Evolutionary conservation across 306 rosid species (phyloP).

Genomic region (Trichosanthes cucumerina): DNA sequence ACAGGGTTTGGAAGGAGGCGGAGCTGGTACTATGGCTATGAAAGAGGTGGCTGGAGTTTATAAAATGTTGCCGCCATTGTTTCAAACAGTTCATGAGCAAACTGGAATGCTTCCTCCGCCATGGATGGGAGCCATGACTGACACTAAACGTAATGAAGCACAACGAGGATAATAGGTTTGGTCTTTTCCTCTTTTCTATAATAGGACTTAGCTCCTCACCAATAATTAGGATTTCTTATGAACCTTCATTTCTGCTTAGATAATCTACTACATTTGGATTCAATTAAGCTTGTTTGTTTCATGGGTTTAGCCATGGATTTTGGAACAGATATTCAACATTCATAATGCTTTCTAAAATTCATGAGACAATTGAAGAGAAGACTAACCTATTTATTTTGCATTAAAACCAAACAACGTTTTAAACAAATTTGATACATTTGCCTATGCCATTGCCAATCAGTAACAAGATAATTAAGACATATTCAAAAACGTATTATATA

Average conservation of each 20-base stretch:
- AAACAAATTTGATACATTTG: not conserved
- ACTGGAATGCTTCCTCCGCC: conserved; percentile 17
- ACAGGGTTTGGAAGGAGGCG: conserved; percentile 8
- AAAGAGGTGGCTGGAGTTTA: conserved; percentile 18
- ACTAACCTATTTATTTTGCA: not conserved
- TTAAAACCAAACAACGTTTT: not conserved
- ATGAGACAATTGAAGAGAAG: not conserved
- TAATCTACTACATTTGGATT: not conserved
- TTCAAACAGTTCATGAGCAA: conserved; percentile 22
- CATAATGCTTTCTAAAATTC: not conserved
- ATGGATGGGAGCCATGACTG: conserved; percentile 22
- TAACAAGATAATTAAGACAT: not conserved
- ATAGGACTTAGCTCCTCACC: not conserved
- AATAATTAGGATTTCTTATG: not conserved
- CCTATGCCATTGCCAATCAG: not conserved
- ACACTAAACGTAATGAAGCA: not conserved
- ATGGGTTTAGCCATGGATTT: not conserved
- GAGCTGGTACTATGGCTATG: conserved; percentile 12
- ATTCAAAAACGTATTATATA: not conserved
- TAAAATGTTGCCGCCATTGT: conserved; percentile 23
- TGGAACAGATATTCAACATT: not conserved
- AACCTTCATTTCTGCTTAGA: not conserved
- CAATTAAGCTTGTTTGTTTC: not conserved
- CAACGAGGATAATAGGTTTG: not conserved
- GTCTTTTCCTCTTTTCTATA: not conserved